Percentiles rank a stretch among this genome's conserved stretches.
Evolutionary conservation across 768 basidiomycete species (phyloP).

Genomic region (Trametes maxima): DNA sequence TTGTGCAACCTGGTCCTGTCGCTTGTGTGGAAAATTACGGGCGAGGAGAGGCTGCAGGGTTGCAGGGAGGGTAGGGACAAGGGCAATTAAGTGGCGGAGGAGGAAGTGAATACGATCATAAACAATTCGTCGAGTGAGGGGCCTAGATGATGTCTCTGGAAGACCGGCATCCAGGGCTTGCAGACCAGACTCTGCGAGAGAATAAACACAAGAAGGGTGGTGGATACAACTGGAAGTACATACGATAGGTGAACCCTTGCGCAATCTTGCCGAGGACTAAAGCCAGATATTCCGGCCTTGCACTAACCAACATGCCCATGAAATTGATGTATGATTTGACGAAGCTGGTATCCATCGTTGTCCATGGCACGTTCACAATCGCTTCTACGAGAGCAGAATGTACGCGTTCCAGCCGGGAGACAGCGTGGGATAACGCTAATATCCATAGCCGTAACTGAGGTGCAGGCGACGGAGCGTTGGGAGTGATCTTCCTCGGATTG

Average conservation of each 20-base stretch:
- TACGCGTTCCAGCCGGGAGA: conserved; percentile 82
- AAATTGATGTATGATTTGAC: conserved; percentile 90
- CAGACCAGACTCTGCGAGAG: conserved; percentile 66
- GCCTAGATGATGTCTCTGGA: conserved; percentile 64
- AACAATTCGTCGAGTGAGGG: conserved; percentile 78
- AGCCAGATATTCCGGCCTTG: conserved; percentile 88
- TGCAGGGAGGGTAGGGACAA: conserved; percentile 90
- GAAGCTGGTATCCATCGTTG: conserved; percentile 81
- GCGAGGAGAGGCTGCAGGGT: conserved; percentile 85
- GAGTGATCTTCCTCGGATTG: conserved; percentile 48
- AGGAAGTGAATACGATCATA: conserved; percentile 88
- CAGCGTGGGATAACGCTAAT: conserved; percentile 85
- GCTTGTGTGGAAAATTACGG: conserved; percentile 90
- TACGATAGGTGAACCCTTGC: conserved; percentile 88
- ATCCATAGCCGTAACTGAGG: conserved; percentile 79
- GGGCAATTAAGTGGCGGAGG: conserved; percentile 80
- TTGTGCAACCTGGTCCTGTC: conserved; percentile 78
- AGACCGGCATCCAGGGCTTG: conserved; percentile 59
- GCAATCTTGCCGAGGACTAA: conserved; percentile 81
- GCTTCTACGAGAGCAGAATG: conserved; percentile 85
- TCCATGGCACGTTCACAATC: conserved; percentile 88
- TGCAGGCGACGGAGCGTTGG: conserved; percentile 38
- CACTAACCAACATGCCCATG: conserved; percentile 88
- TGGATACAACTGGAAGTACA: conserved; percentile 35
- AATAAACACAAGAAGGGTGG: conserved; percentile 7